Conservation (phyloP, 1,284 basidiomycete species). For the Peniophora sp. region DNA sequence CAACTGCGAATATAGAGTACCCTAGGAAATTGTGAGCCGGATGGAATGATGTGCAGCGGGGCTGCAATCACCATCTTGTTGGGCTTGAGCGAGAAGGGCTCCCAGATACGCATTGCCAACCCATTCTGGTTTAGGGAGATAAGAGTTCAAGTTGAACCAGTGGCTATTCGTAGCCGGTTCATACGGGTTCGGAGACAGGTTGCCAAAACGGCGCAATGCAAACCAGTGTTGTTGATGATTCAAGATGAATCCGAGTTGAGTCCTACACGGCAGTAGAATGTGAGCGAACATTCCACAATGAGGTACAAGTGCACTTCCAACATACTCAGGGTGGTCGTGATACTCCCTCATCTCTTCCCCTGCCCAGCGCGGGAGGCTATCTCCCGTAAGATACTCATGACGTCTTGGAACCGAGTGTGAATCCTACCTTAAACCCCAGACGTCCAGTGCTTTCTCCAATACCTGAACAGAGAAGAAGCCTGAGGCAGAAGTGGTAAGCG, state of each 20-base stretch:
- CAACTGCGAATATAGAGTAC: conserved; percentile 83
- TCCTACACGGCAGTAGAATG: conserved; percentile 36
- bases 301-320: background rate
- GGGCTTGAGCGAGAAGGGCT: conserved; percentile 84
- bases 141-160: conserved; percentile 93
- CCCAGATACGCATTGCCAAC: conserved; percentile 77
- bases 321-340: conserved; percentile 75
- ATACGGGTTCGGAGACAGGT: conserved; percentile 30
- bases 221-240: conserved; percentile 89
- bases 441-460: conserved; percentile 70
- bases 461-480: conserved; percentile 88
- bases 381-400: conserved; percentile 1
- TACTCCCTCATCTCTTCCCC: conserved; percentile 74
- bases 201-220: conserved; percentile 77
- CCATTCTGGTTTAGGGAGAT: conserved; percentile 68
- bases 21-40: conserved; percentile 34
- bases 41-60: background rate
- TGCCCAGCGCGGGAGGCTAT: conserved; percentile 73
- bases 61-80: conserved; percentile 58
- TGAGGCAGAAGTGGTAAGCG: conserved; percentile 15
- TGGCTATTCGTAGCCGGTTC: conserved; percentile 48
- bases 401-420: conserved; percentile 1
- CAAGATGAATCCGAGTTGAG: conserved; percentile 83
- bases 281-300: conserved; percentile 4
- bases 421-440: conserved; percentile 72